Conservation (phyloP, 306 rosid genomes). For the Glycine latifolia region DNA sequence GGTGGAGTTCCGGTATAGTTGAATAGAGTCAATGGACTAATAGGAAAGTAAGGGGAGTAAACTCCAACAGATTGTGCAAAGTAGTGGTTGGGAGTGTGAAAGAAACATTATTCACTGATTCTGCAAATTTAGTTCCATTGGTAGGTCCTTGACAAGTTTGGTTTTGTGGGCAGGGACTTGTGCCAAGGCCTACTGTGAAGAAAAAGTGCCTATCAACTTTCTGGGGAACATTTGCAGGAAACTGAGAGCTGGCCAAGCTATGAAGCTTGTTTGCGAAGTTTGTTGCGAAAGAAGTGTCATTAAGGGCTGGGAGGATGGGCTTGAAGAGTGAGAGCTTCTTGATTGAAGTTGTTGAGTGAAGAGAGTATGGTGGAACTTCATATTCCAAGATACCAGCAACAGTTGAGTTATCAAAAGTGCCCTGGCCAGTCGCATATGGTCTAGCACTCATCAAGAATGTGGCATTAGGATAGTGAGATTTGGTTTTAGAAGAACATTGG, state of each 20-base stretch:
- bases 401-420: too few species aligned
- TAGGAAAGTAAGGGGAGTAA: conserved; percentile 57
- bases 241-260: conserved; percentile 56
- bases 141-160: conserved; percentile 77
- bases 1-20: conserved; percentile 67
- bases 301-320: too few species aligned
- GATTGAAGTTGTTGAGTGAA: too few species aligned
- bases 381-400: too few species aligned
- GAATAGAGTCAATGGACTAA: conserved; percentile 51
- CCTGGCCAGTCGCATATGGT: too few species aligned
- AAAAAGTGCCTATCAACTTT: conserved; percentile 63
- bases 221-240: conserved; percentile 73
- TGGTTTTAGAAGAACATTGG: too few species aligned
- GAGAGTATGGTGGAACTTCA: too few species aligned
- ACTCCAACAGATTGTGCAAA: conserved; percentile 55
- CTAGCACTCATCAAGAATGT: too few species aligned
- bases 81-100: conserved; percentile 57
- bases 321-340: too few species aligned
- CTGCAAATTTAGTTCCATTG: conserved; percentile 74
- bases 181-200: conserved; percentile 75
- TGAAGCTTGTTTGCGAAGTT: conserved; percentile 53
- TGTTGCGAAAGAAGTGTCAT: conserved; percentile 62
- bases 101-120: conserved; percentile 72
- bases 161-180: conserved; percentile 60
- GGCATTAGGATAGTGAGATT: too few species aligned